Evolutionary conservation across 2,329 filamentous ascomycete species (phyloP).

Genomic region (Tolypocladium endophyticum): DNA sequence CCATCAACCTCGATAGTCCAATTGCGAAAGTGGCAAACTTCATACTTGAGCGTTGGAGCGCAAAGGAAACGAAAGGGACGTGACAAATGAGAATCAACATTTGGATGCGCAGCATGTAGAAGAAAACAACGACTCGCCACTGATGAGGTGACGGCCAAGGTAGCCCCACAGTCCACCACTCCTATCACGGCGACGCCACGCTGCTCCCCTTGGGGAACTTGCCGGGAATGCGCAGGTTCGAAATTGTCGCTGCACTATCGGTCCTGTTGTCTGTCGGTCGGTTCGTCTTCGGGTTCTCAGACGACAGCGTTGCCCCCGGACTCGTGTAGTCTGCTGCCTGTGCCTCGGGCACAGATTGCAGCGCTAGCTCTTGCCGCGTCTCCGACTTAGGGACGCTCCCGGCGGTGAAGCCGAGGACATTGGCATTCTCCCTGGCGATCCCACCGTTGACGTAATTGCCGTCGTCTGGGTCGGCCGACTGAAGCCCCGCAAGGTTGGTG

Average conservation of each 20-base stretch:
- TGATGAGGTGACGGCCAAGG: background rate
- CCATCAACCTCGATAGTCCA: background rate
- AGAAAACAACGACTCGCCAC: background rate
- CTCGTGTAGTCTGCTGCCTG: slow-evolving; percentile 5
- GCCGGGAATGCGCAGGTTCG: slow-evolving; percentile 59
- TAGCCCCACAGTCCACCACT: background rate
- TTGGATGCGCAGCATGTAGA: background rate
- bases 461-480: slow-evolving; percentile 2
- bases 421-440: slow-evolving; percentile 3
- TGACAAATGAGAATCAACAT: background rate
- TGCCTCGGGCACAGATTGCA: slow-evolving; percentile 9
- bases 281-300: slow-evolving; percentile 1
- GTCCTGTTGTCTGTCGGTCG: slow-evolving; percentile 20
- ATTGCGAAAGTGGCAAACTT: background rate
- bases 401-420: slow-evolving; percentile 6
- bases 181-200: slow-evolving; percentile 24
- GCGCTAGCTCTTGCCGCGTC: slow-evolving; percentile 12
- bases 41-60: background rate
- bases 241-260: slow-evolving; percentile 44
- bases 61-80: background rate
- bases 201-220: slow-evolving; percentile 42
- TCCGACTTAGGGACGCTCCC: slow-evolving; percentile 8
- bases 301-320: slow-evolving; percentile 2
- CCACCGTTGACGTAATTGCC: slow-evolving; percentile 7
- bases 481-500: background rate